A percentile compares a stretch with the other conserved stretches of the same genome.
Evolutionary conservation across 208 protist species (phyloP).

Genomic region (Trypanosoma avium): DNA sequence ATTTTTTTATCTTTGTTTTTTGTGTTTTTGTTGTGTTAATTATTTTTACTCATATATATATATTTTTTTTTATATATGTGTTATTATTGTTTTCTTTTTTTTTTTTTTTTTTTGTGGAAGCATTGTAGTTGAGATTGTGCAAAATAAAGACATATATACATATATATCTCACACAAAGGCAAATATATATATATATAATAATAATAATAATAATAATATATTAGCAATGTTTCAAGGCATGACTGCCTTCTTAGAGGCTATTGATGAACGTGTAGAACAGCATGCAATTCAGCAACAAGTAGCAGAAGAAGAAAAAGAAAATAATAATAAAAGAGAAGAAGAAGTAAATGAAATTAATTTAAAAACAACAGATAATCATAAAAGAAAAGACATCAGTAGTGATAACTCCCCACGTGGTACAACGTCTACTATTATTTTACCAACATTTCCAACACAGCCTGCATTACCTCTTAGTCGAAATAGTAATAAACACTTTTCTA

Average conservation of each 20-base stretch:
- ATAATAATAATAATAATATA: background rate
- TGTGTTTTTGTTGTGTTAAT: background rate
- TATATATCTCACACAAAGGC: background rate
- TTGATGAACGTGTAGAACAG: conserved; percentile 46
- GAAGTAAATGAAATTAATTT: background rate
- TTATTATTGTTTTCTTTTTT: background rate
- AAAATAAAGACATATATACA: background rate
- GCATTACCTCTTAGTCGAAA: background rate
- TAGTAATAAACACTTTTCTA: too few relatives aligned
- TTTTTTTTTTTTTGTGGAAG: background rate
- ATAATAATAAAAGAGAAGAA: background rate
- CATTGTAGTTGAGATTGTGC: too few relatives aligned
- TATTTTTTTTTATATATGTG: background rate
- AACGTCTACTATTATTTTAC: background rate
- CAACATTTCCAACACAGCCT: conserved; percentile 6
- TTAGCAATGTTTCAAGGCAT: conserved; percentile 28
- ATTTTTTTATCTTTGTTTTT: background rate
- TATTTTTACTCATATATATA: background rate
- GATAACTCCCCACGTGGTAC: background rate
- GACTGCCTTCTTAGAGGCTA: conserved; percentile 35
- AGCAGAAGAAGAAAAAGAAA: conserved; percentile 20
- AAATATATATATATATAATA: background rate
- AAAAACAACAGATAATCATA: background rate
- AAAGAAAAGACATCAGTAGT: background rate
- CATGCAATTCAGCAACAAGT: conserved; percentile 40